Base-by-base conservation (phyloP, 306 rosid species). In the Lablab purpureus region DNA sequence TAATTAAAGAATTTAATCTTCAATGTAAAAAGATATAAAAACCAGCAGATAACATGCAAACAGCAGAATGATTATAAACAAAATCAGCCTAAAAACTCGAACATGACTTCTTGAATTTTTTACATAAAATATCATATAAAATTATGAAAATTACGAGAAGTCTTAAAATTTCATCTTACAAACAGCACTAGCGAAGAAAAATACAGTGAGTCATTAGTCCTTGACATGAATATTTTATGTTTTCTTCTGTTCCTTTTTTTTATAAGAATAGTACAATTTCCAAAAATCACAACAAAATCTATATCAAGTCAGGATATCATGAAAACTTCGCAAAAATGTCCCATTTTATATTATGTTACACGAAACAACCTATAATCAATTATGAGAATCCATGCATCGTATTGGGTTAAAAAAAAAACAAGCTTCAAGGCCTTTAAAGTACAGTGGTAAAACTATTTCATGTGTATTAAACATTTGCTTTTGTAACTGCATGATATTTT, bases 321-420 rank as follows among this genome's bases (percentile, higher is more conserved):
- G 56, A 40, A 60, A 74, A 40, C 12, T 25, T 58, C 10, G 58
- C 27, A 41, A 40, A 40, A 56, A 58, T 74, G 43, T 12, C 56
- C 17, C 10, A 37, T 23, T 74, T 41, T 27, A 74, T 41, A 22
- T 74, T 7, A 18, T n/a, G 15, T 75, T 11, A 62, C 58, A 62
- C 28, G 46, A 30, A 59, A 40, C 59, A 46, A 46, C 45, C 34
- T 34, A 55, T 36, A 15, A 56, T 40, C 18, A 56, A 40, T 58
- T 25, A 2, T 37, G 69, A 56, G 56, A 58, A 74, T 58, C 69
- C 40, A 41, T 47, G 65, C 37, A 49, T 50, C 43, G 63, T 32
- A 74, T 76, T 64, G 64, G 37, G 49, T 13, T 46, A 47, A 46
- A 75, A 30, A n/a, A 74, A 5, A 74, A 62, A 28, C 47, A 43